Conservation (phyloP, 495 filamentous ascomycete species). For the Lindgomyces ingoldianus region DNA sequence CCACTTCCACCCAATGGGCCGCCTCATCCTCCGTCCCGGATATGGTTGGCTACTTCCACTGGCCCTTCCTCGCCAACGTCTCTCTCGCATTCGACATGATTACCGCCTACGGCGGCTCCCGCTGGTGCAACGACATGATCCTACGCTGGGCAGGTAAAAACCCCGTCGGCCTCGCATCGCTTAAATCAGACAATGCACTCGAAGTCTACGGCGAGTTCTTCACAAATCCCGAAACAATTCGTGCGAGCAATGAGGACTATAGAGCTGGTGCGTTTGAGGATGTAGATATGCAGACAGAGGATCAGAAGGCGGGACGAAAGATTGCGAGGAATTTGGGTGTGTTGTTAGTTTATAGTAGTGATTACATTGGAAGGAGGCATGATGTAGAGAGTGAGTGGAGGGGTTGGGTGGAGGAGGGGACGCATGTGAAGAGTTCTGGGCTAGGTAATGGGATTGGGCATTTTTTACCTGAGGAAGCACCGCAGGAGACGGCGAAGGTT, state of each 20-base stretch:
- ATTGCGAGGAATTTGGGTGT: constrained; percentile 49
- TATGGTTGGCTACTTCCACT: constrained; percentile 50
- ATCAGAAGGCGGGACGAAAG: constrained; percentile 51
- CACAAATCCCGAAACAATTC: constrained; percentile 43
- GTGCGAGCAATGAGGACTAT: constrained; percentile 53
- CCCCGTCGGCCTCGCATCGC: constrained; percentile 27
- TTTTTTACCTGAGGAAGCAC: constrained; percentile 55
- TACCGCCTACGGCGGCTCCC: constrained; percentile 46
- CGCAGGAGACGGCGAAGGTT: constrained; percentile 44
- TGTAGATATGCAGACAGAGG: constrained; percentile 47
- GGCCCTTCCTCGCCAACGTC: constrained; percentile 54
- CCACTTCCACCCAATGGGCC: constrained; percentile 48
- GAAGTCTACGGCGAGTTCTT: constrained; percentile 50
- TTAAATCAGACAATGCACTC: constrained; percentile 31
- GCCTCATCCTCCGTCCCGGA: constrained; percentile 37
- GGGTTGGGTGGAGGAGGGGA: constrained; percentile 48
- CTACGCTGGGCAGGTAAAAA: constrained; percentile 41
- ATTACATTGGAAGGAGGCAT: constrained; percentile 48
- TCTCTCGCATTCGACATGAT: constrained; percentile 51
- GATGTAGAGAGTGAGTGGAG: constrained; percentile 53
- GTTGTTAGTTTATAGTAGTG: constrained; percentile 51
- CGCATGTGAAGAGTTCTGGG: constrained; percentile 35
- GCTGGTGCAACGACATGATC: constrained; percentile 43
- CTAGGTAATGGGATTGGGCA: constrained; percentile 52
- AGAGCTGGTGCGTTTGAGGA: constrained; percentile 48